Percentiles rank a stretch among this genome's conserved stretches.
These are phyloP conservation scores for Ogataea glucozyma DNA, from an alignment of 805 yeast genomes.

Conservation along the genomic window DNA sequence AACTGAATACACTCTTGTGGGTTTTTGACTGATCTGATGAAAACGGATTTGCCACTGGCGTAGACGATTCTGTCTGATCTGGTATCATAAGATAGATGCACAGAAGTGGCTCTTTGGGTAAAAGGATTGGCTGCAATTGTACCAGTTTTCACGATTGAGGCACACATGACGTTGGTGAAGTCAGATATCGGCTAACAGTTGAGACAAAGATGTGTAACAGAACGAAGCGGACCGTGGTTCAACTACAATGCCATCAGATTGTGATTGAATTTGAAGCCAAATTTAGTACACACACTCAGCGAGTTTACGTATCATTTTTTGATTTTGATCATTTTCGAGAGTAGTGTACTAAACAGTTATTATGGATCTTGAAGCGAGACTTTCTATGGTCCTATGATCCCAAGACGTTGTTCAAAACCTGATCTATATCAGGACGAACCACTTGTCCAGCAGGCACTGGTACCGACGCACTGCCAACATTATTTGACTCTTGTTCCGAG, in stretches of 20 bases:
- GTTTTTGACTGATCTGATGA: constrained; percentile 63
- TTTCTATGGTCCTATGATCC: background rate
- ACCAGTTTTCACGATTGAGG: constrained; percentile 24
- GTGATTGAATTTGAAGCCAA: background rate
- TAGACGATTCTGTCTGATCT: constrained; percentile 73
- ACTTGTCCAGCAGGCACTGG: background rate
- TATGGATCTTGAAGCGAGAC: background rate
- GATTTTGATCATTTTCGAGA: background rate
- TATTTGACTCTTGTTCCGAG: background rate
- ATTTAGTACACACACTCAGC: background rate
- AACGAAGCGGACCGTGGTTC: too few relatives aligned
- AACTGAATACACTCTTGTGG: constrained; percentile 62
- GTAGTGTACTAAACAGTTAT: background rate
- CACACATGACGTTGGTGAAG: constrained; percentile 9
- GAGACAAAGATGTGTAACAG: background rate
- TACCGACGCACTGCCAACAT: background rate
- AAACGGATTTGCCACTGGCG: constrained; percentile 77
- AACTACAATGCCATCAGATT: too few relatives aligned
- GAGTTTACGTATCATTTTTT: constrained; percentile 6
- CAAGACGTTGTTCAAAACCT: constrained; percentile 3
- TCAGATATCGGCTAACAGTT: too few relatives aligned
- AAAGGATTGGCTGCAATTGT: constrained; percentile 77
- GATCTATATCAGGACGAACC: constrained; percentile 5
- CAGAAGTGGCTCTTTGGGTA: constrained; percentile 68
- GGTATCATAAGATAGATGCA: constrained; percentile 74